Base-by-base conservation (phyloP, 225 moss, liverwort and hornwort genomes). In the Pseudoscleropodium purum region DNA sequence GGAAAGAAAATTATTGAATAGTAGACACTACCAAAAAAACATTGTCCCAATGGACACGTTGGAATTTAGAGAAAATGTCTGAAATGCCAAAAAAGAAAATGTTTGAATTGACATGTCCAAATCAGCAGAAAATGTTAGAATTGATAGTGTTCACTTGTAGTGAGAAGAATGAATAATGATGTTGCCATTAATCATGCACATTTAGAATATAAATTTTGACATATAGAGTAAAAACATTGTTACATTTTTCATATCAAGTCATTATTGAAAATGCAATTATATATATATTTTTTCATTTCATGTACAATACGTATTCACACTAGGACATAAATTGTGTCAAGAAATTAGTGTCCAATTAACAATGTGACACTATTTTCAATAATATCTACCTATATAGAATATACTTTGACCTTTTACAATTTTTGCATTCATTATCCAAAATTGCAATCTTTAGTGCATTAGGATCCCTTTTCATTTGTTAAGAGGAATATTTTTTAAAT, bases 251-350 rank as follows among this genome's bases (percentile, higher is more conserved):
- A 14, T 23, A 9, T 23, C 14, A 51, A 76, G 1, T 43, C 6
- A 24, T 43, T 17, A 73, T 43, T 73, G 43, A 29, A 9, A 29
- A 73, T 43, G 10, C 9, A 73, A 43, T 3, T 10, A 11, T 24
- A 11, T 24, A 25, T 60, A 57, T 60, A 2, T 60, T 60, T 24
- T 60, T 11, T 18, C 15, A 21, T 21, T 36, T 14, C 3, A 9
- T 0, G 1, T 0, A 37, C 15, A 54, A 54, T 15, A 36, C 24
- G 8, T 54, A 9, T 24, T 21, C 0, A 54, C 1, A 3, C 15
- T 77, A 24, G 3, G 36, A 3, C 24, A 15, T 23, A 5, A 76
- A 51, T 75, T 33, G 33, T 75, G 20, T 51, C 21, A 33, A 34
- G 3, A 51, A 76, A 14, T 14, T 14, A 52, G 13, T 52, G 15